Evolutionary conservation across 148 eudicot genomes (phyloP).

Genomic region (Gaultheria prostrata): DNA sequence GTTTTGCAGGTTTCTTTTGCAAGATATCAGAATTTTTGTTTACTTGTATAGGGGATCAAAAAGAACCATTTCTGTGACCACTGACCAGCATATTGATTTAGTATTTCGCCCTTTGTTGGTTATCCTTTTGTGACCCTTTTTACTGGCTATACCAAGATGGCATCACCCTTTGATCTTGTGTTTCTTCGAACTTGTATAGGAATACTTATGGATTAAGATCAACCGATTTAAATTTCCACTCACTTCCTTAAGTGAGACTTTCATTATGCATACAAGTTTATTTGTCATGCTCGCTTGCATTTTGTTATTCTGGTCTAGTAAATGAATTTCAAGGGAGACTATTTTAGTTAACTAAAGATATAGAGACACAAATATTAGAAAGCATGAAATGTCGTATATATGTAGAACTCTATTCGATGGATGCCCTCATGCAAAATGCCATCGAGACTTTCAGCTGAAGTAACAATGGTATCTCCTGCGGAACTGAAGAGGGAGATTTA

Average conservation of each 20-base stretch:
- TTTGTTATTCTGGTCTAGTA: neutral
- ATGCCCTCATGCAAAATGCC: neutral
- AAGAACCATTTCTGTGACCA: too few relatives aligned
- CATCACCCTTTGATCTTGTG: neutral
- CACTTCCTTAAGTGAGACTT: neutral
- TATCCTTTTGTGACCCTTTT: neutral
- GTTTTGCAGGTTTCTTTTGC: too few relatives aligned
- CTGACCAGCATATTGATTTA: too few relatives aligned
- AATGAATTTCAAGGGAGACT: neutral
- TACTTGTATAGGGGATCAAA: too few relatives aligned
- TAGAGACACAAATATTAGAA: neutral
- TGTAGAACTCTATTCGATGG: neutral
- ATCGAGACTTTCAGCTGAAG: neutral
- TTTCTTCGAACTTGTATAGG: neutral
- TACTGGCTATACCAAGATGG: slow-evolving; percentile 9
- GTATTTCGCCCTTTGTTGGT: neutral
- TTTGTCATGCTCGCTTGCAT: neutral
- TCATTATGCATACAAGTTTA: neutral
- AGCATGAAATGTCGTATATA: neutral
- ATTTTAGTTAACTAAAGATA: neutral
- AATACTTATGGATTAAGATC: neutral
- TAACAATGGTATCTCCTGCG: neutral
- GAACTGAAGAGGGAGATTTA: neutral
- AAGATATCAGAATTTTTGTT: too few relatives aligned
- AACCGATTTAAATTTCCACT: neutral